A percentile compares a stretch with the other conserved stretches of the same genome.
These are phyloP conservation scores for Geum urbanum DNA, from an alignment of 306 rosid genomes.

Conservation along the genomic window DNA sequence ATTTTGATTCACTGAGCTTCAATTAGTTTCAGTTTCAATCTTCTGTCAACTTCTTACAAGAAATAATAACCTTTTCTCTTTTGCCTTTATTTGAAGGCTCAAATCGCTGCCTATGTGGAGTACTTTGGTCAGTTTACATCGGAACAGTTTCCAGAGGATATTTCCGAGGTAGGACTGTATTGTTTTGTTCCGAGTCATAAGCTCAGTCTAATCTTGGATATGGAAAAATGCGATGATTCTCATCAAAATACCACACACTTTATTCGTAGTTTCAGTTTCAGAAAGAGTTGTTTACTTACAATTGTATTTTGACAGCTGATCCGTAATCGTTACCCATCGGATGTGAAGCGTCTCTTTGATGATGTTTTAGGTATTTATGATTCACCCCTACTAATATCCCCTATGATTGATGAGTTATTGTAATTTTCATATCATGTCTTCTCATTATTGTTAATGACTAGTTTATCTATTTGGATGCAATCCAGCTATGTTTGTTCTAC, in stretches of 20 bases:
- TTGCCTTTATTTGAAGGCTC: conserved; percentile 45
- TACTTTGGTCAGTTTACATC: conserved; percentile 92
- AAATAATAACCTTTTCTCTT: conserved; percentile 13
- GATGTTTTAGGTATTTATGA: conserved; percentile 83
- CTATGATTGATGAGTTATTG: conserved; percentile 22
- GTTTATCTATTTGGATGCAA: conserved; percentile 25
- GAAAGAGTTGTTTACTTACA: conserved; percentile 14
- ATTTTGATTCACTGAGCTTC: not conserved
- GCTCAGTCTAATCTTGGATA: conserved; percentile 1
- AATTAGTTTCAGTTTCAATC: not conserved
- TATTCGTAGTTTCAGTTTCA: too few relatives aligned
- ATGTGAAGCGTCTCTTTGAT: conserved; percentile 79
- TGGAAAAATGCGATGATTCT: not conserved
- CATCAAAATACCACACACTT: not conserved
- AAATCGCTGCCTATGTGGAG: conserved; percentile 89
- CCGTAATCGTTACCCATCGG: conserved; percentile 79
- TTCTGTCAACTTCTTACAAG: conserved; percentile 11
- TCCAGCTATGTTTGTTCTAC: conserved; percentile 92
- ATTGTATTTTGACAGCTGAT: conserved; percentile 63
- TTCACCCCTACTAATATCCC: conserved; percentile 35
- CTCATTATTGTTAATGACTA: conserved; percentile 32
- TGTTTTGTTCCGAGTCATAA: not conserved
- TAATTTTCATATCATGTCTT: conserved; percentile 17
- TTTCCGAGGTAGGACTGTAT: conserved; percentile 66
- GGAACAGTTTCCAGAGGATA: conserved; percentile 82